Conservation (phyloP, 225 moss, liverwort and hornwort species). For the Asterella californica region DNA sequence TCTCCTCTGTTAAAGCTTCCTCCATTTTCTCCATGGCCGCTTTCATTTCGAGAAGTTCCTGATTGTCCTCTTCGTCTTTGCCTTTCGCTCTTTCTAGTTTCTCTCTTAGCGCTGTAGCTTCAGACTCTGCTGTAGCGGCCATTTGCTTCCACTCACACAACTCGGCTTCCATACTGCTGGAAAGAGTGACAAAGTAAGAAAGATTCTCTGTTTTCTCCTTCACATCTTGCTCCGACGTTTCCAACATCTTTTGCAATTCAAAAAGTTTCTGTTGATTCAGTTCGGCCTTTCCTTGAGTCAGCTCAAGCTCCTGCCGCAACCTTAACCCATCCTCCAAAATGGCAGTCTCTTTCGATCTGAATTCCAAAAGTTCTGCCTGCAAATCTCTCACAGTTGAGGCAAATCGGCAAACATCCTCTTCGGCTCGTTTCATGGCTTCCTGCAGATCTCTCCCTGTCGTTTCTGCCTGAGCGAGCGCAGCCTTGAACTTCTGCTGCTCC, state of each 20-base stretch:
- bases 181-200: conserved; percentile 12
- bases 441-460: conserved; percentile 10
- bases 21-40: conserved; percentile 26
- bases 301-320: conserved; percentile 32
- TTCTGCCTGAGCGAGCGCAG: conserved; percentile 18
- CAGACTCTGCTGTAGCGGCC: conserved; percentile 26
- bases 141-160: conserved; percentile 51
- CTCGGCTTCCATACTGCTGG: conserved; percentile 35
- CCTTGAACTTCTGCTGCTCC: conserved; percentile 27
- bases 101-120: conserved; percentile 8
- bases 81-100: conserved; percentile 27
- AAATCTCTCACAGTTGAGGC: conserved; percentile 10
- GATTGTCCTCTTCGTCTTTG: conserved; percentile 10
- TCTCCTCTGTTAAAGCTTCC: conserved; percentile 27
- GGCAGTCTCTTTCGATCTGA: conserved; percentile 29
- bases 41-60: conserved; percentile 25
- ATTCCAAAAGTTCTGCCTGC: conserved; percentile 31
- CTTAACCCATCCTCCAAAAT: conserved; percentile 25
- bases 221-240: conserved; percentile 25
- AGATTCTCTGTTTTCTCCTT: conserved; percentile 29
- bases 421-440: conserved; percentile 16
- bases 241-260: conserved; percentile 24
- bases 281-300: conserved; percentile 25
- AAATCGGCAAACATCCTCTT: conserved; percentile 7
- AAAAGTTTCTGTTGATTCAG: conserved; percentile 19